These are phyloP conservation scores for Populus trichocarpa DNA, from an alignment of 441 rosid species.

Conservation along the genomic window DNA sequence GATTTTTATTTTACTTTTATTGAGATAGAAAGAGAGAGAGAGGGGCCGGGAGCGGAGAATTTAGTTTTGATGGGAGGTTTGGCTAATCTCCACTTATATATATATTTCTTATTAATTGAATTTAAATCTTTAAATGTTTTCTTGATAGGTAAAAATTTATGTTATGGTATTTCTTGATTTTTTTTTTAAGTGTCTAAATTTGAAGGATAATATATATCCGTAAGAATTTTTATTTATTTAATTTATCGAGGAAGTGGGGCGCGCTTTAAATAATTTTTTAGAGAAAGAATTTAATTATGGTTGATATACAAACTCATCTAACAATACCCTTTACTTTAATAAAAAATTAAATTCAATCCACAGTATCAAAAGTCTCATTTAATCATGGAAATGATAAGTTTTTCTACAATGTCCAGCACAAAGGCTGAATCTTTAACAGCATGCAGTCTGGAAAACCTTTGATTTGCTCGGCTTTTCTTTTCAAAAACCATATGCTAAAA, in stretches of 20 bases:
- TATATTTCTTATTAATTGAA: not conserved
- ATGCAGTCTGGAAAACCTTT: not conserved
- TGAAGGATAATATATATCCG: not conserved
- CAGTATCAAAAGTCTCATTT: not conserved
- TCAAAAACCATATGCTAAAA: too few species aligned
- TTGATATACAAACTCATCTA: not conserved
- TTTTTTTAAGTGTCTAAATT: too few species aligned
- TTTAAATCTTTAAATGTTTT: not conserved
- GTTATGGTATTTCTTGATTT: not conserved
- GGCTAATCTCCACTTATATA: conserved; percentile 13
- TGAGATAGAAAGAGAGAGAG: not conserved
- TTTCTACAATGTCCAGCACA: not conserved
- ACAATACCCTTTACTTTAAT: not conserved
- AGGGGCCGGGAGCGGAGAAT: not conserved
- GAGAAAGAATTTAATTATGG: not conserved
- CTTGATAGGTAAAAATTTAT: not conserved
- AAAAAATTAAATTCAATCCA: not conserved
- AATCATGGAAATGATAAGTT: not conserved
- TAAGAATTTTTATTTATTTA: too few species aligned
- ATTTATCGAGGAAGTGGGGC: not conserved
- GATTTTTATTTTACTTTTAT: not conserved
- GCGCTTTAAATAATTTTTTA: too few species aligned
- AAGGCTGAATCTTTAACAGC: not conserved
- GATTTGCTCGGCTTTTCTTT: too few species aligned
- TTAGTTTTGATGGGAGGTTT: conserved; percentile 12